Evolutionary conservation across 2,329 filamentous ascomycete genomes (phyloP).

Genomic region (Sporothrix humicola): DNA sequence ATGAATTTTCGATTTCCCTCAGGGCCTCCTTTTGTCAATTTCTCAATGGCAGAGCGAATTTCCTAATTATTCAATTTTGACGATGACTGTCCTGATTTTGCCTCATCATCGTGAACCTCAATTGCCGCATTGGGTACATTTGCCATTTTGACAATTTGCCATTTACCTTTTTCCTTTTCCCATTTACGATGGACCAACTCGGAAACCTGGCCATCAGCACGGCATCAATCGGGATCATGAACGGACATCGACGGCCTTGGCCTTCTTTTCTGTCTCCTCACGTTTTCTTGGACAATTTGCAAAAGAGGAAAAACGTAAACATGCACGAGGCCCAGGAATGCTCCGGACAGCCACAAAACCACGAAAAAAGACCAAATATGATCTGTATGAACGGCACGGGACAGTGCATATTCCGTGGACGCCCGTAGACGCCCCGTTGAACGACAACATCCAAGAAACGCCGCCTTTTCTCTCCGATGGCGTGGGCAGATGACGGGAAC

Average conservation of each 20-base stretch:
- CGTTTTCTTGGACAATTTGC: not conserved
- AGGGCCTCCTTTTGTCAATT: not conserved
- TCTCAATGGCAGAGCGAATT: not conserved
- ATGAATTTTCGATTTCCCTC: not conserved
- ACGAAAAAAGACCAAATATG: not conserved
- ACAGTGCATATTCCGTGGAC: constrained; percentile 1
- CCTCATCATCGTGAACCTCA: not conserved
- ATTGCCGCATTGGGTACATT: not conserved
- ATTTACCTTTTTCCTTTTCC: not conserved
- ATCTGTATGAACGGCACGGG: constrained; percentile 2
- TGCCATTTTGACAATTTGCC: not conserved
- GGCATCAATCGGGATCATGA: not conserved
- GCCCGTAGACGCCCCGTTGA: constrained; percentile 9
- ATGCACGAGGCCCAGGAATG: constrained; percentile 10
- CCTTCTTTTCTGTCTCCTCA: not conserved
- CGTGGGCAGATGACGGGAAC: constrained; percentile 33
- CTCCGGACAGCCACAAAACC: not conserved
- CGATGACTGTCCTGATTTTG: not conserved
- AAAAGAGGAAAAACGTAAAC: constrained; percentile 23
- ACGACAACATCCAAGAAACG: not conserved
- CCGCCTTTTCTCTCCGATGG: constrained; percentile 18
- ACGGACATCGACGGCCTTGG: not conserved
- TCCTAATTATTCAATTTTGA: not conserved
- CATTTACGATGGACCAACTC: not conserved
- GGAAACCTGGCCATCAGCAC: not conserved